phyloP scores from a whole-genome alignment of 1,284 basidiomycete species.

The Tremellales sp. region DNA sequence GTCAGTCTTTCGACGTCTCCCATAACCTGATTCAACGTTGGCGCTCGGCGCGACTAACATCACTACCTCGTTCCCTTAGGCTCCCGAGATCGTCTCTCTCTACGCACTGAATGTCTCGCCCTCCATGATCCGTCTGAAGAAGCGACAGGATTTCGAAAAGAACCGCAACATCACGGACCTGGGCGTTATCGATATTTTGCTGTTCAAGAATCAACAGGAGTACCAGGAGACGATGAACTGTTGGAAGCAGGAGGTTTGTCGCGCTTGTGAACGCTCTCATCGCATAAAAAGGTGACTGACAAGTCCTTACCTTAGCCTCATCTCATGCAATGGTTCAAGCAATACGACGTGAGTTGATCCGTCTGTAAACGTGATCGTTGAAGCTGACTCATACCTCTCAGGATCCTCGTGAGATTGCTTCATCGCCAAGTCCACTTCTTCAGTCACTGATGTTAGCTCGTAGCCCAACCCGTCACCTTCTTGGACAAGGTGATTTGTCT shows the following conservation, averaged over 20 bases:
- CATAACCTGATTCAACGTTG: background rate
- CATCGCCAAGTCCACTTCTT: slow-evolving; percentile 29
- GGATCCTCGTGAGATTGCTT: slow-evolving; percentile 9
- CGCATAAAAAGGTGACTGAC: background rate
- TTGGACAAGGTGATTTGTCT: slow-evolving; percentile 41
- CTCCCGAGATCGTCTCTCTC: slow-evolving; percentile 79
- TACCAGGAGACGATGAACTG: slow-evolving; percentile 93
- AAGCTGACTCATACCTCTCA: background rate
- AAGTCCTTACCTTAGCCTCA: slow-evolving; percentile 36
- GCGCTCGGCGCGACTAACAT: background rate
- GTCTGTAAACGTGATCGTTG: too few relatives aligned
- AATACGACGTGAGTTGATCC: slow-evolving; percentile 44
- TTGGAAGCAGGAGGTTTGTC: slow-evolving; percentile 71
- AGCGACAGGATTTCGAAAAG: slow-evolving; percentile 83
- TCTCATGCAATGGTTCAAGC: slow-evolving; percentile 50
- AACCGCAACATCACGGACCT: slow-evolving; percentile 79
- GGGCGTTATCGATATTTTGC: slow-evolving; percentile 78
- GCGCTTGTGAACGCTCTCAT: too few relatives aligned
- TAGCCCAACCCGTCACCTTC: too few relatives aligned
- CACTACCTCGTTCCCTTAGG: slow-evolving; percentile 52
- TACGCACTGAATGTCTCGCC: slow-evolving; percentile 83
- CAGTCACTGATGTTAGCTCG: too few relatives aligned
- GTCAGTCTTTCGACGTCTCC: slow-evolving; percentile 53
- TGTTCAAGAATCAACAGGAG: slow-evolving; percentile 82
- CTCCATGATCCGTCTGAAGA: slow-evolving; percentile 72